Percentiles rank a stretch among this genome's conserved stretches.
These are phyloP conservation scores for Maudiozyma serrabonitensis DNA, from an alignment of 805 yeast species.

Conservation along the genomic window DNA sequence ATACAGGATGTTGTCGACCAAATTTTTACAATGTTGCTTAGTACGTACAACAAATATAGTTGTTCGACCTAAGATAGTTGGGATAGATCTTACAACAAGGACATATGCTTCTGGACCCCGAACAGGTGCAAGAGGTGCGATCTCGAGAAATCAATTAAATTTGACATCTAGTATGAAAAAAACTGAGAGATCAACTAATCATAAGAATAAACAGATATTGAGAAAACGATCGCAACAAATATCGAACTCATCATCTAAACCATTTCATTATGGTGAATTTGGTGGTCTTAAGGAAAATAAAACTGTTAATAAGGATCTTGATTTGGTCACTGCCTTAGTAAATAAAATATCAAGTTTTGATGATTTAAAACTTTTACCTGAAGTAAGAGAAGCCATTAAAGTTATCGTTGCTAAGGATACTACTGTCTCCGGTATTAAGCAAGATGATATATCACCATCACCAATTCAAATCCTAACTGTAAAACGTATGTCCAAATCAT, in stretches of 20 bases:
- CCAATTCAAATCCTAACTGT: constrained; percentile 78
- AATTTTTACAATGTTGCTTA: background rate
- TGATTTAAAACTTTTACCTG: constrained; percentile 57
- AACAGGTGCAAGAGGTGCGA: background rate
- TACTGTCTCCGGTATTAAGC: constrained; percentile 11
- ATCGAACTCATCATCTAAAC: background rate
- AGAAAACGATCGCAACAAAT: background rate
- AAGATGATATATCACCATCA: constrained; percentile 40
- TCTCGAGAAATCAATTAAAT: constrained; percentile 1
- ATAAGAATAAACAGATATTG: background rate
- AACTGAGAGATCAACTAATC: background rate
- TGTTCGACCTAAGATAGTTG: background rate
- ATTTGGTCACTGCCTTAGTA: constrained; percentile 31
- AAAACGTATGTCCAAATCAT: constrained; percentile 24
- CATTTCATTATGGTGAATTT: constrained; percentile 38
- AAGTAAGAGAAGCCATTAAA: constrained; percentile 51
- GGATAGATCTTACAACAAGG: background rate
- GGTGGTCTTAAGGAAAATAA: constrained; percentile 38
- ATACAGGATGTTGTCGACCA: no score
- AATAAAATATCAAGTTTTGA: constrained; percentile 52
- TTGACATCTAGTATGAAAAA: constrained; percentile 2
- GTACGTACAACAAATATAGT: background rate
- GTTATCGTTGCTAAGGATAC: constrained; percentile 43
- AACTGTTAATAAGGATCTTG: constrained; percentile 19
- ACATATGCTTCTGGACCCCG: background rate